Conservation (phyloP, 768 basidiomycete species). For the Obba rivulosa region DNA sequence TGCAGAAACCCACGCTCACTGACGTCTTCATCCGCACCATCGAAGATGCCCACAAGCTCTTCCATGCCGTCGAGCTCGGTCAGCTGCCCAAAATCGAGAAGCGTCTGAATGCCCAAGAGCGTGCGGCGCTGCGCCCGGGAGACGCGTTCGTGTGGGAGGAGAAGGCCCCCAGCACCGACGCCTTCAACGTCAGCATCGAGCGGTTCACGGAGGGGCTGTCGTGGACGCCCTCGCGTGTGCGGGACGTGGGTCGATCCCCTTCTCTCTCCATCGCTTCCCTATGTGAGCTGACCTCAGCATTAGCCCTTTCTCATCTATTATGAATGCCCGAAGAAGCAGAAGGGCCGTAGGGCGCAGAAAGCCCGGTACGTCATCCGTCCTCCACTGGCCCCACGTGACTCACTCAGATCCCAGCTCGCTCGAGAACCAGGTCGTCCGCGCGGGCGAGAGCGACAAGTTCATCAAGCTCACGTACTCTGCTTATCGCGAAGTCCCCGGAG, state of each 20-base stretch:
- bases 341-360: slow-evolving; percentile 14
- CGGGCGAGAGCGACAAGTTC: slow-evolving; percentile 34
- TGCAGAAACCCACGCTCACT: slow-evolving; percentile 71
- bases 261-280: neutral
- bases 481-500: slow-evolving; percentile 29
- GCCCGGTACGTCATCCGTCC: slow-evolving; percentile 18
- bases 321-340: slow-evolving; percentile 36
- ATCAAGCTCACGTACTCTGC: slow-evolving; percentile 86
- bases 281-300: slow-evolving; percentile 6
- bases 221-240: slow-evolving; percentile 80
- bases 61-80: slow-evolving; percentile 62
- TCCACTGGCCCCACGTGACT: slow-evolving; percentile 1
- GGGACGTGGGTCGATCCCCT: slow-evolving; percentile 38
- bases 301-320: slow-evolving; percentile 87
- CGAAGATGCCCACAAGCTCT: slow-evolving; percentile 77
- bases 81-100: slow-evolving; percentile 68
- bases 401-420: slow-evolving; percentile 22
- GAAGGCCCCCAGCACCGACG: slow-evolving; percentile 64
- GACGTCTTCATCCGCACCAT: slow-evolving; percentile 73
- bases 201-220: slow-evolving; percentile 80
- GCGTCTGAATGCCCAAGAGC: slow-evolving; percentile 72
- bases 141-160: slow-evolving; percentile 67
- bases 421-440: slow-evolving; percentile 36
- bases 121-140: slow-evolving; percentile 43
- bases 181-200: slow-evolving; percentile 77